Percentiles rank a stretch among this genome's conserved stretches.
These are phyloP conservation scores for Fusarium heterosporum DNA, from an alignment of 2,329 filamentous ascomycete species.

Conservation along the genomic window DNA sequence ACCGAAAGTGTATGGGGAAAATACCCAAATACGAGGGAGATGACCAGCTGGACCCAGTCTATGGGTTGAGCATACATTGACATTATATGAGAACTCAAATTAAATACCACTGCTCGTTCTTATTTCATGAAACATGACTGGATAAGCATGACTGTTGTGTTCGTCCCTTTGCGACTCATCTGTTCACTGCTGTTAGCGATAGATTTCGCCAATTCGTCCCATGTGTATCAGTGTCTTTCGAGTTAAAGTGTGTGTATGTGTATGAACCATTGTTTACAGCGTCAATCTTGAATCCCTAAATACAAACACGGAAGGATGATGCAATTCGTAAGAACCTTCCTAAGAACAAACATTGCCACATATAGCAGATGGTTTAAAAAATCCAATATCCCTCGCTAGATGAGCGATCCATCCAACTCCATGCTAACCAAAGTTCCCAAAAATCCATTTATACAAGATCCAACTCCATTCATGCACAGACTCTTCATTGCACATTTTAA, in stretches of 20 bases:
- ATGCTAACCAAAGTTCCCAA: constrained; percentile 28
- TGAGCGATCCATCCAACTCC: constrained; percentile 26
- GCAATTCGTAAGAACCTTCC: neutral
- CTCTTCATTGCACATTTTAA: neutral
- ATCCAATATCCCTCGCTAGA: constrained; percentile 6
- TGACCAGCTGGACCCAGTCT: neutral
- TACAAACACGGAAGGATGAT: neutral
- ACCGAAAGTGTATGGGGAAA: constrained; percentile 17
- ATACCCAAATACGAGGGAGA: constrained; percentile 15
- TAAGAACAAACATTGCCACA: neutral
- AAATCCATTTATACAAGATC: constrained; percentile 17
- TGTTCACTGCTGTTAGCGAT: neutral
- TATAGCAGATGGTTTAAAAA: neutral
- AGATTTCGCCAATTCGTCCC: neutral
- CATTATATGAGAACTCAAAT: constrained; percentile 15
- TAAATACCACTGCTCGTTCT: constrained; percentile 19
- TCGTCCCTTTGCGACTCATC: neutral
- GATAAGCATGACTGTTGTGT: neutral
- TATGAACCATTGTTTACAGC: neutral
- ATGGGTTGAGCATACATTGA: constrained; percentile 15
- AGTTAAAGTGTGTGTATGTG: neutral
- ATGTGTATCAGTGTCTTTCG: neutral
- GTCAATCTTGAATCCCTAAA: neutral
- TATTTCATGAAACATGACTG: neutral
- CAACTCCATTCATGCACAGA: neutral